These are phyloP conservation scores for Pythium guiyangense DNA, from an alignment of 352 stramenopile genomes.

Conservation along the genomic window DNA sequence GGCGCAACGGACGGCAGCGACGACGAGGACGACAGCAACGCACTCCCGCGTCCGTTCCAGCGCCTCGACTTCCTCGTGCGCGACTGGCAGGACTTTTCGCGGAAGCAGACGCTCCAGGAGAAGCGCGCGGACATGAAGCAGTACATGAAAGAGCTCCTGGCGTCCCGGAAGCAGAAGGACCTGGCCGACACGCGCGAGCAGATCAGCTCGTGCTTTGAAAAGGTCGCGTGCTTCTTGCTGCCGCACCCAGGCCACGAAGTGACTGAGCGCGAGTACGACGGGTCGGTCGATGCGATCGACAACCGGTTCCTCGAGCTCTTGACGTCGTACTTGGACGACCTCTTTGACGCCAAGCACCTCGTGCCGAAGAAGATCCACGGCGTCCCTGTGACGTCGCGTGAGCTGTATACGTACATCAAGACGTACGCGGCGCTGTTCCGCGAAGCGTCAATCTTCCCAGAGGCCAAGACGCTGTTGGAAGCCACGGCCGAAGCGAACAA, in stretches of 20 bases:
- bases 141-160: conserved; percentile 93
- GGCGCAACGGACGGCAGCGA: conserved; percentile 27
- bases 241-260: conserved; percentile 96
- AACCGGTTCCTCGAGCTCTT: conserved; percentile 92
- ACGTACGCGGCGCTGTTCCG: conserved; percentile 96
- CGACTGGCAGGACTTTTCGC: conserved; percentile 98
- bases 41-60: conserved; percentile 91
- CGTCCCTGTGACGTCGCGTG: conserved; percentile 88
- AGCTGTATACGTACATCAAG: conserved; percentile 96
- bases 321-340: conserved; percentile 92
- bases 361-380: conserved; percentile 95
- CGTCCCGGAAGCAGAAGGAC: conserved; percentile 92
- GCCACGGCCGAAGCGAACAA: conserved; percentile 98
- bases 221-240: conserved; percentile 93
- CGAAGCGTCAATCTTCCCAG: conserved; percentile 93
- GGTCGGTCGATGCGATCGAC: conserved; percentile 93
- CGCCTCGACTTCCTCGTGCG: conserved; percentile 98
- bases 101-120: conserved; percentile 84
- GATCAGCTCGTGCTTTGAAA: conserved; percentile 96
- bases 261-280: conserved; percentile 96
- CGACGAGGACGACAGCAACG: conserved; percentile 21
- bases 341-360: conserved; percentile 90
- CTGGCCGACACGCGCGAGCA: conserved; percentile 93
- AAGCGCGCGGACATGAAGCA: conserved; percentile 92
- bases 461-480: conserved; percentile 96